A percentile compares a stretch with the other conserved stretches of the same genome.
Conservation (phyloP, 306 rosid genomes). For the Inga leiocalycina region DNA sequence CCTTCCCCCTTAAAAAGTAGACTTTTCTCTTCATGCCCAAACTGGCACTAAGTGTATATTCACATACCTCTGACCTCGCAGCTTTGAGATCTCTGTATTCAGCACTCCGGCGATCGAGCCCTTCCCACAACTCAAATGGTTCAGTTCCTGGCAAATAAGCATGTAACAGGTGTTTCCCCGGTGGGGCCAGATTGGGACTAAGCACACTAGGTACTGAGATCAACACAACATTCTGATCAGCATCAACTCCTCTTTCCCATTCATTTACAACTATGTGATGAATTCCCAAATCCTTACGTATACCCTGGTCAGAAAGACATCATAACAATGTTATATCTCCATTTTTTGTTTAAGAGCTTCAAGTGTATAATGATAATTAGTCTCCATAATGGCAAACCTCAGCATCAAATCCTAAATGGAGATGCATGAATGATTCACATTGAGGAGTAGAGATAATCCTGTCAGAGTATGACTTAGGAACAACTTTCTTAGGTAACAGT, state of each 20-base stretch:
- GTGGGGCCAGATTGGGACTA: slow-evolving; percentile 80
- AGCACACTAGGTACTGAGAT: slow-evolving; percentile 90
- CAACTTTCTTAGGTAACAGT: slow-evolving; percentile 64
- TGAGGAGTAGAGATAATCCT: slow-evolving; percentile 59
- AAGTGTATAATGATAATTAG: neutral
- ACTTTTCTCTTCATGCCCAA: neutral
- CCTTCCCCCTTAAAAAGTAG: neutral
- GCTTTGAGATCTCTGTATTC: slow-evolving; percentile 84
- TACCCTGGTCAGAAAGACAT: slow-evolving; percentile 46
- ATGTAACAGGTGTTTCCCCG: slow-evolving; percentile 82
- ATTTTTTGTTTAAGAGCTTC: slow-evolving; percentile 5
- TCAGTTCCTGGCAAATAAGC: slow-evolving; percentile 95
- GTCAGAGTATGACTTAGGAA: slow-evolving; percentile 67
- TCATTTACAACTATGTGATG: slow-evolving; percentile 96
- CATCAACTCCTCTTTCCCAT: slow-evolving; percentile 95
- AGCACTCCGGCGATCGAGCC: slow-evolving; percentile 75
- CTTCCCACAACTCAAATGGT: slow-evolving; percentile 84
- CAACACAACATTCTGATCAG: slow-evolving; percentile 92
- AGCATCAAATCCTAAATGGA: slow-evolving; percentile 89
- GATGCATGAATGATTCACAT: slow-evolving; percentile 99
- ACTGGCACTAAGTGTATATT: neutral
- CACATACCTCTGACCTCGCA: slow-evolving; percentile 78
- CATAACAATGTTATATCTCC: slow-evolving; percentile 3
- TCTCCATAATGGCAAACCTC: slow-evolving; percentile 55
- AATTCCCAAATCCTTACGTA: slow-evolving; percentile 71